These are phyloP conservation scores for Spathaspora hagerdaliae DNA, from an alignment of 805 yeast species.

Conservation along the genomic window DNA sequence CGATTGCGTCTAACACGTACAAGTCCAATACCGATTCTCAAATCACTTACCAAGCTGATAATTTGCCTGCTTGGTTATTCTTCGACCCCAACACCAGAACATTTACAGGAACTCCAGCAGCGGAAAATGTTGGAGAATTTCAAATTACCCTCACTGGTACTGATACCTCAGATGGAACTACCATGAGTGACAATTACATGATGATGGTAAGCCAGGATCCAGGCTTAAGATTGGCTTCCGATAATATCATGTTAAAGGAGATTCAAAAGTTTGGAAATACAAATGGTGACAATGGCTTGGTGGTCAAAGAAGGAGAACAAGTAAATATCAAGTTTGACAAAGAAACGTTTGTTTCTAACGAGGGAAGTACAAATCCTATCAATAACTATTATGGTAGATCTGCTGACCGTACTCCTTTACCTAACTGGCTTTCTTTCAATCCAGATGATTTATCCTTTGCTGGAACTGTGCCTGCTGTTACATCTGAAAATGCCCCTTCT, in stretches of 20 bases:
- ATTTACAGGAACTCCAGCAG: slow-evolving; percentile 64
- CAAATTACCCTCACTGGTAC: slow-evolving; percentile 57
- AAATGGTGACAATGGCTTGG: slow-evolving; percentile 71
- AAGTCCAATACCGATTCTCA: slow-evolving; percentile 31
- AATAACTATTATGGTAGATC: slow-evolving; percentile 77
- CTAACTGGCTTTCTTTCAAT: slow-evolving; percentile 83
- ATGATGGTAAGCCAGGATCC: slow-evolving; percentile 57
- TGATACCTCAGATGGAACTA: slow-evolving; percentile 50
- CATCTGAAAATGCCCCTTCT: slow-evolving; percentile 87
- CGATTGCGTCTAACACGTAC: slow-evolving; percentile 69
- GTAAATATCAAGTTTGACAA: slow-evolving; percentile 64
- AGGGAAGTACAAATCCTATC: slow-evolving; percentile 44
- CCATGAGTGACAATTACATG: slow-evolving; percentile 45
- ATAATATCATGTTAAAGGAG: slow-evolving; percentile 45
- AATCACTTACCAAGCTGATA: slow-evolving; percentile 52
- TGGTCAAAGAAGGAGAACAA: slow-evolving; percentile 63
- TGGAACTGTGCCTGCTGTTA: slow-evolving; percentile 86
- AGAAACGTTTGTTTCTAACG: slow-evolving; percentile 46
- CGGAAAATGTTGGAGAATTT: slow-evolving; percentile 37
- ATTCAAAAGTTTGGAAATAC: slow-evolving; percentile 67
- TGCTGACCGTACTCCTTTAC: slow-evolving; percentile 80
- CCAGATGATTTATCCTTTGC: slow-evolving; percentile 58
- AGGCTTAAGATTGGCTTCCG: slow-evolving; percentile 47
- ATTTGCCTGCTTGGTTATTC: slow-evolving; percentile 73
- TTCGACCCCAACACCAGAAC: slow-evolving; percentile 62